Evolutionary conservation across 176 grass and related monocot species (phyloP), one percentile per base, ranked within the genome.

Genomic region (Dactylis glomerata): DNA sequence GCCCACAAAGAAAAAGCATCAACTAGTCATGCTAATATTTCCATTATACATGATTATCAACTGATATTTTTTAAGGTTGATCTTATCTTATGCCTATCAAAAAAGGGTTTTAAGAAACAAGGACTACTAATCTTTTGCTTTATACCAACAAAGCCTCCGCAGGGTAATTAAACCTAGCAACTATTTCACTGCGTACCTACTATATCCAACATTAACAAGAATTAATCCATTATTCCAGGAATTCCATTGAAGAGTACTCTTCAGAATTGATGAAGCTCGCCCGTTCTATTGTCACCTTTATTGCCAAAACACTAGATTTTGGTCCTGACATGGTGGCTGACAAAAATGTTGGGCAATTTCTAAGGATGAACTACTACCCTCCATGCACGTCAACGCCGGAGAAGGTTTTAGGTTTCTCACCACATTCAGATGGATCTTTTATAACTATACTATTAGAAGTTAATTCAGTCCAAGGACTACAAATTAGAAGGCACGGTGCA

Each of bases 331-430:
- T 83, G 24, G 5, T 88, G 78, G 78, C 1, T 0, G 85, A 92
- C 63, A 69, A 90, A 47, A 88, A 81, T 44, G 61, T 26, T 1
- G 56, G 72, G 19, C 93, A 92, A 65, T 16, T 36, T 50, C 28
- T 86, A 3, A 79, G 88, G 37, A 90, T 95, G 47, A 92, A 95
- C 74, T 95, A 92, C 62, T 95, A 95, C 28, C 93, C 93, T 58
- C 88, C 88, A 51, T 95, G 90, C 34, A 22, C 5, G 37, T 72
- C 85, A 6, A 54, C 58, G 13, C 67, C 87, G 0, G 74, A 92
- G 33, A 92, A 95, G 82, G 79, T 95, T 51, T 46, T 95, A 45
- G 93, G 90, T 5, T 83, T 95, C 4, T 87, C 79, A 30, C 80
- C 79, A 0, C 90, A 92, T 77, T 92, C 90, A 0, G 90, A 92